phyloP scores from a whole-genome alignment of 2,329 filamentous ascomycete species.

The Pseudogymnoascus sp. region DNA sequence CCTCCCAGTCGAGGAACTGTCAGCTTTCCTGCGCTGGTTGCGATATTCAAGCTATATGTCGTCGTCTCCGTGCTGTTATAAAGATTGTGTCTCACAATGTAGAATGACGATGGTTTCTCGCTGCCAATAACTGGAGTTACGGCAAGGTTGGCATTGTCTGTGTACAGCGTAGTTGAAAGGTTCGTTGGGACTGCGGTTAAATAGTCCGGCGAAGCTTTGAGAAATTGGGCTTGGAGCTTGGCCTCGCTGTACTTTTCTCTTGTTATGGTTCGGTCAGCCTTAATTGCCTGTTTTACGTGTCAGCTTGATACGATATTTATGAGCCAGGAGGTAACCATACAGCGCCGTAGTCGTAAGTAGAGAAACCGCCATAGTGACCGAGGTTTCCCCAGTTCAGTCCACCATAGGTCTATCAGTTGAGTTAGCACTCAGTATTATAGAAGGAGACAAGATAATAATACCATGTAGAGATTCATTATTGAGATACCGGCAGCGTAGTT shows the following conservation, averaged over 20 bases:
- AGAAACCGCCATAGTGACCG: conserved; percentile 55
- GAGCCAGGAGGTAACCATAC: conserved; percentile 16
- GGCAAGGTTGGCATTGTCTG: conserved; percentile 53
- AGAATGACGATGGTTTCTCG: conserved; percentile 47
- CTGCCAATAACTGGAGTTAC: conserved; percentile 52
- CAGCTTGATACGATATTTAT: not conserved
- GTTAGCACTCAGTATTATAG: conserved; percentile 5
- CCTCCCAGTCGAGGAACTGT: conserved; percentile 50
- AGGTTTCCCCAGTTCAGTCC: conserved; percentile 77
- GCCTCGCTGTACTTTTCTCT: conserved; percentile 13
- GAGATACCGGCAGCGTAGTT: conserved; percentile 54
- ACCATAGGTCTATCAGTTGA: conserved; percentile 50
- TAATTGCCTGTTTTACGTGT: conserved; percentile 11
- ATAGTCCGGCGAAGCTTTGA: conserved; percentile 17
- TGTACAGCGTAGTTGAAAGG: conserved; percentile 43
- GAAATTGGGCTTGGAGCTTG: conserved; percentile 16
- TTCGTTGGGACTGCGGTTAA: conserved; percentile 13
- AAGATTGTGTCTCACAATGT: conserved; percentile 55
- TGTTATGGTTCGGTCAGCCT: conserved; percentile 7
- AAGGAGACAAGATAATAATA: conserved; percentile 23
- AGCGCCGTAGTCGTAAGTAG: conserved; percentile 45
- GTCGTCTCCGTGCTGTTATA: conserved; percentile 49
- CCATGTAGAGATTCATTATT: conserved; percentile 68
- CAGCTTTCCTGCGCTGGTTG: conserved; percentile 46
- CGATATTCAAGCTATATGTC: conserved; percentile 52